phyloP scores from a whole-genome alignment of 1,284 basidiomycete genomes.

The Pisolithus thermaeus region DNA sequence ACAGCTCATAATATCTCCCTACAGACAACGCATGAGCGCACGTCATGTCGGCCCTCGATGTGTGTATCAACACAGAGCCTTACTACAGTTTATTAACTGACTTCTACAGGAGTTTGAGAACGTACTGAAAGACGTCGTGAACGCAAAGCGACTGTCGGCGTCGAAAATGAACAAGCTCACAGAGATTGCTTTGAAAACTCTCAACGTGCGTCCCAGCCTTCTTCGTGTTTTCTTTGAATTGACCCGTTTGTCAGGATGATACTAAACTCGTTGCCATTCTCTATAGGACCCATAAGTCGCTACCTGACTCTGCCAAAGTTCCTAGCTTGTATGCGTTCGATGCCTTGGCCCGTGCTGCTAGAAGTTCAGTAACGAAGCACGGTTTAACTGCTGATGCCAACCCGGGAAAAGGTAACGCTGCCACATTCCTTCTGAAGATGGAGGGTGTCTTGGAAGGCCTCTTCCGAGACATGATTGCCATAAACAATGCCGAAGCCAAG shows the following conservation, averaged over 20 bases:
- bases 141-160: constrained; percentile 75
- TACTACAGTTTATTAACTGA: background rate
- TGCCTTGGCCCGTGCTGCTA: constrained; percentile 80
- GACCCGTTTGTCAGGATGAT: constrained; percentile 52
- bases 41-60: constrained; percentile 23
- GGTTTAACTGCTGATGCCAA: constrained; percentile 50
- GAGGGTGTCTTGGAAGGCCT: constrained; percentile 82
- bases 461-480: constrained; percentile 71
- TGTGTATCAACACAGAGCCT: constrained; percentile 2
- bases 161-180: constrained; percentile 77
- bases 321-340: constrained; percentile 88
- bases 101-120: constrained; percentile 66
- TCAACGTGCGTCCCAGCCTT: constrained; percentile 50
- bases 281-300: constrained; percentile 77
- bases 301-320: constrained; percentile 64
- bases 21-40: constrained; percentile 15
- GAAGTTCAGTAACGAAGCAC: constrained; percentile 60
- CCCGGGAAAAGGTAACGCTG: constrained; percentile 61
- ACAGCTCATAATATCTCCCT: constrained; percentile 1
- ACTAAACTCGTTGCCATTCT: constrained; percentile 80
- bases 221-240: constrained; percentile 5
- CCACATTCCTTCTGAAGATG: constrained; percentile 79
- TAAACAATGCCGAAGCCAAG: constrained; percentile 67
- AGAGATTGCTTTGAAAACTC: constrained; percentile 64
- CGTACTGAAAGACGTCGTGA: constrained; percentile 72